These are phyloP conservation scores for Diaporthe velutina DNA, from an alignment of 2,329 filamentous ascomycete species.

Conservation along the genomic window DNA sequence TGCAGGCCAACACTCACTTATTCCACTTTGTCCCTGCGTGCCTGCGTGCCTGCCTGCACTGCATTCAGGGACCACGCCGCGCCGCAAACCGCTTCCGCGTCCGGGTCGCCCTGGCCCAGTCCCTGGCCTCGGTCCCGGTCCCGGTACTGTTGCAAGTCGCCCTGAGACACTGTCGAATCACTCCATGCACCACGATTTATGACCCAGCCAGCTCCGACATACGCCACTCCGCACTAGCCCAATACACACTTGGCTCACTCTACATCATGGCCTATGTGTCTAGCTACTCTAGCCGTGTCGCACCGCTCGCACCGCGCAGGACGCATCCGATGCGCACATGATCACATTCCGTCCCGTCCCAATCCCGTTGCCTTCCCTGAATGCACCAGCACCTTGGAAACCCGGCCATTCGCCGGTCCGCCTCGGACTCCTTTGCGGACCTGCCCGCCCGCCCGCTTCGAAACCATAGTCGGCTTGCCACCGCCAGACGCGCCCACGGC, in stretches of 20 bases:
- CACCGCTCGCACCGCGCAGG: not conserved
- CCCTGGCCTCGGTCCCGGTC: slow-evolving; percentile 9
- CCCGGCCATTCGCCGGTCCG: not conserved
- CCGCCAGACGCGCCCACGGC: not conserved
- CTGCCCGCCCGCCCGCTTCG: too few relatives aligned
- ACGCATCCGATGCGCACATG: not conserved
- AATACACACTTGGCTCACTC: not conserved
- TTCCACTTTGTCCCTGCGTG: not conserved
- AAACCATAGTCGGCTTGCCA: too few relatives aligned
- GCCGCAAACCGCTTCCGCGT: not conserved
- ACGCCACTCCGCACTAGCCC: not conserved
- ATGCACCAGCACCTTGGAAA: not conserved
- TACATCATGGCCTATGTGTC: not conserved
- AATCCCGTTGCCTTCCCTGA: not conserved
- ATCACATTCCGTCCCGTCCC: not conserved
- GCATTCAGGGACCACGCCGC: slow-evolving; percentile 7
- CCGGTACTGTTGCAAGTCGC: slow-evolving; percentile 24
- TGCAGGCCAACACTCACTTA: not conserved
- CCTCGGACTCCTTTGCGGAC: not conserved
- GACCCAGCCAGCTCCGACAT: not conserved
- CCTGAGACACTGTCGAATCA: slow-evolving; percentile 33
- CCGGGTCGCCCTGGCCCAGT: not conserved
- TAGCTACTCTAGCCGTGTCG: not conserved
- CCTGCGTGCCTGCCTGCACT: slow-evolving; percentile 3
- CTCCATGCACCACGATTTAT: slow-evolving; percentile 26